Base-by-base conservation (phyloP, 192 early-diverging fungal genomes). In the Podila epicladia region DNA sequence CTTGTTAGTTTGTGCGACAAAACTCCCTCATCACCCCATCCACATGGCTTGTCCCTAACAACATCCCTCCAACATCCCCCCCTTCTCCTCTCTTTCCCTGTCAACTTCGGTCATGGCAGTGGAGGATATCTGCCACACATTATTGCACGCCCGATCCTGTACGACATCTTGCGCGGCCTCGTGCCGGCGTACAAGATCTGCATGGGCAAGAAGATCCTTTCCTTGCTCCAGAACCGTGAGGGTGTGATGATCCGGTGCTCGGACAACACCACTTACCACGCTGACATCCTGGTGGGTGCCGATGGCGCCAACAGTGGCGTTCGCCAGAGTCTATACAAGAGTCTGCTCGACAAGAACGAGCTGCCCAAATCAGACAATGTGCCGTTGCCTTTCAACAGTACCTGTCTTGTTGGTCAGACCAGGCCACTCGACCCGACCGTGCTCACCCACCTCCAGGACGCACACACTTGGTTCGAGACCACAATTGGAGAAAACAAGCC, bases 391-490 rank as follows among this genome's bases (percentile, higher is more conserved):
- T 61, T 61, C 59, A 61, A 61, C 31, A 61, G 59, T 19, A 33
- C 26, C 4, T 61, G 59, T 61, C 59, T 61, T 26, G 59, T 61
- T 7, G 59, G 59, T 9, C 59, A 61, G 31, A 61, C 59, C 13
- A 33, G 31, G 31, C 59, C 26, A 11, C 17, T 61, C 0, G 59
- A 61, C 31, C 59, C 59, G 31, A 13, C 20, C 28, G 59, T 61
- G 31, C 31, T 32, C 19, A 61, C 59, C 26, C 59, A 61, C 12
- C 31, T 61, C 13, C 26, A 61, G 59, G 59, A 61, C 15, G 59
- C 26, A 33, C 59, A 61, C 59, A 61, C 59, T 61, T 61, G 59
- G 59, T 61, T 61, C 59, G 59, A 61, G 59, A 61, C 59, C 28
- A 61, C 59, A 31, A 33, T 61, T 12, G 59, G 59, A 13, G 59